phyloP scores from a whole-genome alignment of 108 stramenopile genomes.

The Chaetoceros tenuissimus region DNA sequence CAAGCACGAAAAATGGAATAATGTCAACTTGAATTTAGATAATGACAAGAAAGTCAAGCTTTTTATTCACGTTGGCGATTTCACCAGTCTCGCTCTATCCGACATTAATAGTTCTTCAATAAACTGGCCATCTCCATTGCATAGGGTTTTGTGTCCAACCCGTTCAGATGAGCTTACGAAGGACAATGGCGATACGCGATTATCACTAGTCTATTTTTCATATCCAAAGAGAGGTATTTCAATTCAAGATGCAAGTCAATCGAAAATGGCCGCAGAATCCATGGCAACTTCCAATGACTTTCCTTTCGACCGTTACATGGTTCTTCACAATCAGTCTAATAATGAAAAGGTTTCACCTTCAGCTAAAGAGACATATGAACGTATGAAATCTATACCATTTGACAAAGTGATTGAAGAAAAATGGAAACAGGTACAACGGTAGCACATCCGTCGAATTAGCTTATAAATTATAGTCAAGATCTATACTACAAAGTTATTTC shows the following conservation, averaged over 20 bases:
- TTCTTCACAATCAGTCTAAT: neutral
- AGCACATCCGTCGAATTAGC: too few relatives aligned
- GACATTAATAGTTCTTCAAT: constrained; percentile 1
- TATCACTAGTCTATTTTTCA: constrained; percentile 18
- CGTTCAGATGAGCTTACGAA: neutral
- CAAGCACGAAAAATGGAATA: constrained; percentile 45
- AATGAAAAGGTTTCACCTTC: neutral
- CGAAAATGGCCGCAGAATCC: neutral
- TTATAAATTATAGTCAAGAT: too few relatives aligned
- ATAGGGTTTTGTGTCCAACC: constrained; percentile 29
- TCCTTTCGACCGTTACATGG: neutral
- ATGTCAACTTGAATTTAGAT: constrained; percentile 27
- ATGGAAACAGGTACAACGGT: neutral
- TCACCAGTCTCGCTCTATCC: constrained; percentile 46
- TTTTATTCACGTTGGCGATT: constrained; percentile 71
- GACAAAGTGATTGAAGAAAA: neutral
- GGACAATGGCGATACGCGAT: constrained; percentile 1
- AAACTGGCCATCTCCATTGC: constrained; percentile 26
- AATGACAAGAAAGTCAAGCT: constrained; percentile 6
- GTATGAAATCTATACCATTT: neutral
- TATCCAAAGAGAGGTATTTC: constrained; percentile 14
- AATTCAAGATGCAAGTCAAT: neutral
- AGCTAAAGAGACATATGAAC: neutral
- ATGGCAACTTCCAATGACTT: neutral
- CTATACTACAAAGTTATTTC: too few relatives aligned